A percentile compares a stretch with the other conserved stretches of the same genome.
These are phyloP conservation scores for Austroboletus festivus DNA, from an alignment of 768 basidiomycete genomes.

Conservation along the genomic window DNA sequence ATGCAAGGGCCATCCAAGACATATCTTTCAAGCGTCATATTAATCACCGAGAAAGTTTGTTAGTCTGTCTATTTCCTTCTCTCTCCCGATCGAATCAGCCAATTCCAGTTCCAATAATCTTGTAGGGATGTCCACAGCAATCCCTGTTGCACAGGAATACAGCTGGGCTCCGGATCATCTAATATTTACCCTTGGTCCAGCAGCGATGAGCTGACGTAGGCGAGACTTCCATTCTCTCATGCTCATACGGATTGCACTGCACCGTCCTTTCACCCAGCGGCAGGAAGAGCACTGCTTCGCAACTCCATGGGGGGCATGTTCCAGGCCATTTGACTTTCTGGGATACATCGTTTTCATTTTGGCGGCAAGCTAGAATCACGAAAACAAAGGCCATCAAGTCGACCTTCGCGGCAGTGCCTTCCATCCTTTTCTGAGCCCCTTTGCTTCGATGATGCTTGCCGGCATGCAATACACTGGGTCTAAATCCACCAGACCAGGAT, in stretches of 20 bases:
- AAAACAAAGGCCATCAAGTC: slow-evolving; percentile 11
- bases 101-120: neutral
- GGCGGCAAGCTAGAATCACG: slow-evolving; percentile 1
- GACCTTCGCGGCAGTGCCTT: slow-evolving; percentile 29
- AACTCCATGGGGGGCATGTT: neutral
- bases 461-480: slow-evolving; percentile 99
- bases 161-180: slow-evolving; percentile 2
- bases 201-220: slow-evolving; percentile 1
- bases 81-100: neutral
- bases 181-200: neutral
- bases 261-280: slow-evolving; percentile 3
- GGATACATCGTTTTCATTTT: slow-evolving; percentile 6
- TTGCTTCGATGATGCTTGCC: slow-evolving; percentile 61
- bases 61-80: neutral
- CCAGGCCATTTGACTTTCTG: neutral
- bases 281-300: slow-evolving; percentile 2
- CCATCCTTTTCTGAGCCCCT: slow-evolving; percentile 60
- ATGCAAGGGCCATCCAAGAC: neutral
- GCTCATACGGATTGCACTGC: slow-evolving; percentile 3
- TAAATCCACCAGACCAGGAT: slow-evolving; percentile 76
- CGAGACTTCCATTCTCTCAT: slow-evolving; percentile 17
- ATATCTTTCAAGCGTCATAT: neutral
- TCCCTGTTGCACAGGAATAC: slow-evolving; percentile 12
- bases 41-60: slow-evolving; percentile 7
- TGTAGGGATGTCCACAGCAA: slow-evolving; percentile 4